Conservation (phyloP, 1,284 basidiomycete species). For the Pseudozyma pruni region DNA sequence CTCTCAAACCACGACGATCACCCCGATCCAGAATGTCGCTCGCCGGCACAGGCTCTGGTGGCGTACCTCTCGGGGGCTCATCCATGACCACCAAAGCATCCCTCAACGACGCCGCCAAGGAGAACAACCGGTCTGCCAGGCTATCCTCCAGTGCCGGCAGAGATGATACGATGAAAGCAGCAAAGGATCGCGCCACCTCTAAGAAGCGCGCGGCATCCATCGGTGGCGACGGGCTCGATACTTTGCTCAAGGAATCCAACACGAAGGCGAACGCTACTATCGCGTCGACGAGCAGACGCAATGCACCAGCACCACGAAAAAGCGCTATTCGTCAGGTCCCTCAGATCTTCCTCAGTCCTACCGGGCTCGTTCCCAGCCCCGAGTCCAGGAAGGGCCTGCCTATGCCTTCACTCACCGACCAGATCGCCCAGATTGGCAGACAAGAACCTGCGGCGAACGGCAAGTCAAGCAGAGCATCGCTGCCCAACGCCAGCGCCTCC, state of each 20-base stretch:
- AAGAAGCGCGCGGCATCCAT: slow-evolving; percentile 48
- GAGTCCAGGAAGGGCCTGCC: slow-evolving; percentile 39
- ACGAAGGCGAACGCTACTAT: slow-evolving; percentile 22
- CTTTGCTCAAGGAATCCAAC: slow-evolving; percentile 35
- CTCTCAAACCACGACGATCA: slow-evolving; percentile 47
- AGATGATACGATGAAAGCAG: slow-evolving; percentile 39
- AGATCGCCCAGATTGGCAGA: slow-evolving; percentile 40
- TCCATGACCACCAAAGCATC: slow-evolving; percentile 42
- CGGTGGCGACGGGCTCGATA: slow-evolving; percentile 42
- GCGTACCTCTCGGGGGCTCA: slow-evolving; percentile 40
- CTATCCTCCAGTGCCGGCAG: slow-evolving; percentile 20
- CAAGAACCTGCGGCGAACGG: slow-evolving; percentile 8
- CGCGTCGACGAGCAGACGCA: slow-evolving; percentile 38
- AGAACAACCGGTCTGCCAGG: slow-evolving; percentile 35
- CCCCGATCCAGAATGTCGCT: slow-evolving; percentile 44
- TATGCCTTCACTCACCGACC: slow-evolving; percentile 39
- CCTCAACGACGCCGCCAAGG: slow-evolving; percentile 25
- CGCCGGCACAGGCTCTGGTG: slow-evolving; percentile 39
- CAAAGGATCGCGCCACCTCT: slow-evolving; percentile 32
- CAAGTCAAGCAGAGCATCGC: slow-evolving; percentile 24
- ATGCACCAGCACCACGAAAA: slow-evolving; percentile 55
- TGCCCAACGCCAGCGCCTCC: slow-evolving; percentile 14
- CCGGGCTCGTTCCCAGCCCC: slow-evolving; percentile 54
- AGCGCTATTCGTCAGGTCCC: slow-evolving; percentile 57
- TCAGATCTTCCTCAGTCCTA: slow-evolving; percentile 59